Evolutionary conservation across 345 rosid species (phyloP), one percentile per base, ranked within the genome.

Genomic region (Eucalyptus virginea): DNA sequence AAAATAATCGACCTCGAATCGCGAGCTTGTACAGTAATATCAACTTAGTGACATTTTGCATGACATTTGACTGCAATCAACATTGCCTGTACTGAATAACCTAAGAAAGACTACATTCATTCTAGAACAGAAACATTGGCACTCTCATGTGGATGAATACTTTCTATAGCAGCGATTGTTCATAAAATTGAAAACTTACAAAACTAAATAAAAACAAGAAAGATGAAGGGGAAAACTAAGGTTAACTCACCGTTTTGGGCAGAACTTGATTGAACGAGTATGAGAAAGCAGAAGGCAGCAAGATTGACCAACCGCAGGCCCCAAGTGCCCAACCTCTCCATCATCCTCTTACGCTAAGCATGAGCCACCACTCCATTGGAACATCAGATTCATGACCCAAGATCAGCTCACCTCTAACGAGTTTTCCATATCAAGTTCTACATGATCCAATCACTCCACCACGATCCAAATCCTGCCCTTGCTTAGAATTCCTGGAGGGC

Each of bases 281-380:
- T 77, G 88, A 92, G 48, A 34, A 94, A 90, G 93, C 91, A 92
- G 81, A 91, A 51, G 47, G 81, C 51, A 19, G 88, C 85, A 50
- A 86, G 89, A n/a, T 34, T 89, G 88, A 89, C 88, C 87, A 86
- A 32, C 89, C 86, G 89, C 65, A 89, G 67, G 24, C 72, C 87
- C 94, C 91, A 86, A 88, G 8, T 48, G 65, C 88, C 88, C 92
- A 86, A 80, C 86, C 92, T 86, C 90, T 45, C 94, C 95, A 93
- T 95, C 94, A 92, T 90, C 94, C 91, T 93, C 49, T 54, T 45
- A 91, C 93, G 90, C 89, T 89, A 88, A 89, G 86, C 86, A 86
- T 91, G 91, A 89, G 48, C 50, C 50, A 89, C 91, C 47, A 81
- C 91, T 89, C 93, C 94, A 93, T 93, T 77, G 88, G 90, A 86